Conservation (phyloP, 108 stramenopile genomes). For the Poteriospumella lacustris region DNA sequence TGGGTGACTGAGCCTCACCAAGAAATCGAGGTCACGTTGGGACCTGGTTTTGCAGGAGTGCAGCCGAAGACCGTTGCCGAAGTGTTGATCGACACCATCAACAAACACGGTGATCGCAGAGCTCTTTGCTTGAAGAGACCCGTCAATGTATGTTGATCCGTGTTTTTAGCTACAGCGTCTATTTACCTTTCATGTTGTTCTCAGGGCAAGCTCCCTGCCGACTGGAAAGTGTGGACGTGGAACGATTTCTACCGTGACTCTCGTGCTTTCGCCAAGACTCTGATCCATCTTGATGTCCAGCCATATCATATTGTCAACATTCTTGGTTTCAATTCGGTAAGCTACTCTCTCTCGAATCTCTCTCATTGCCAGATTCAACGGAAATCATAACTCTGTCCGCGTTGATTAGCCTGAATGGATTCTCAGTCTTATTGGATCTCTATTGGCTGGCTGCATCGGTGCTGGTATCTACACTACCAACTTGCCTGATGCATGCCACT, state of each 20-base stretch:
- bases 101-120: conserved; percentile 30
- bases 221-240: conserved; percentile 2
- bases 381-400: conserved; percentile 13
- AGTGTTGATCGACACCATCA: conserved; percentile 35
- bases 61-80: conserved; percentile 36
- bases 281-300: conserved; percentile 60
- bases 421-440: conserved; percentile 56
- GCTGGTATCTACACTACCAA: conserved; percentile 70
- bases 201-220: not conserved
- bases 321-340: conserved; percentile 65
- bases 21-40: not conserved
- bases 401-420: conserved; percentile 46
- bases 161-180: not conserved
- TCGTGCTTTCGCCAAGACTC: conserved; percentile 56
- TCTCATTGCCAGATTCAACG: not conserved
- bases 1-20: conserved; percentile 20
- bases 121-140: conserved; percentile 42
- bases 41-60: not conserved
- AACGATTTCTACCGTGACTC: conserved; percentile 44
- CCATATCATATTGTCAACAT: conserved; percentile 62
- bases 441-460: conserved; percentile 62
- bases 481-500: conserved; percentile 56
- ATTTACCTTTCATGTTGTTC: not conserved
- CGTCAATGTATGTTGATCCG: conserved; percentile 29
- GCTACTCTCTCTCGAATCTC: conserved; percentile 37